These are phyloP conservation scores for Fusarium nygamai DNA, from an alignment of 2,329 filamentous ascomycete species.

Conservation along the genomic window DNA sequence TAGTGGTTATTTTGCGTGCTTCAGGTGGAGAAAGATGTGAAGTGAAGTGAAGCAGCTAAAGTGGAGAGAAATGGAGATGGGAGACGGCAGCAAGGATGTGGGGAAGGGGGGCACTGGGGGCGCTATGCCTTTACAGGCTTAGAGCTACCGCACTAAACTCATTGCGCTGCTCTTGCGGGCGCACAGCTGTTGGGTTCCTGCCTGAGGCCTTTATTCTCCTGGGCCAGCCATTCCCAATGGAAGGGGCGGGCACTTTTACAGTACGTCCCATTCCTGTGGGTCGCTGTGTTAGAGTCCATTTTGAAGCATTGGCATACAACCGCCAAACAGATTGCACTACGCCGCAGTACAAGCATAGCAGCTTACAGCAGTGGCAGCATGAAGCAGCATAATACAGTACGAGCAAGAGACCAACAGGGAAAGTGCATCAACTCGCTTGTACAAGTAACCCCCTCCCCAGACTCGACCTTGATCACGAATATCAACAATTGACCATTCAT, in stretches of 20 bases:
- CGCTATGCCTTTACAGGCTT: constrained; percentile 6
- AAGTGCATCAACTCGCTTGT: constrained; percentile 10
- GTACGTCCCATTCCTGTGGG: constrained; percentile 30
- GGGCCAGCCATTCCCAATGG: constrained; percentile 1
- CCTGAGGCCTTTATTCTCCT: constrained; percentile 17
- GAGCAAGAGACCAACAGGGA: constrained; percentile 1
- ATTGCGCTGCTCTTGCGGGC: constrained; percentile 28
- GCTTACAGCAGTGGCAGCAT: constrained; percentile 13
- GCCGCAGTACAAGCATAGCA: constrained; percentile 8
- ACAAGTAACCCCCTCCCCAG: constrained; percentile 7
- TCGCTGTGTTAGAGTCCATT: neutral
- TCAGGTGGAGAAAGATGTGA: constrained; percentile 19
- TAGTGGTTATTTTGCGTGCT: constrained; percentile 34
- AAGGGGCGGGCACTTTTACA: constrained; percentile 1
- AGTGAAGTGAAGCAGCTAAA: constrained; percentile 23
- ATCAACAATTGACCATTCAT: constrained; percentile 31
- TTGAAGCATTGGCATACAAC: constrained; percentile 7
- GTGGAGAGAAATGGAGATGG: constrained; percentile 18
- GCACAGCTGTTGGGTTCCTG: constrained; percentile 14
- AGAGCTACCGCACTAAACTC: constrained; percentile 5
- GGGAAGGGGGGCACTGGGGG: neutral
- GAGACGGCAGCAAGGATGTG: constrained; percentile 29
- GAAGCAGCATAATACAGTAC: constrained; percentile 5
- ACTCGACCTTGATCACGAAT: constrained; percentile 4
- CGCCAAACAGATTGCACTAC: constrained; percentile 16